Evolutionary conservation across 768 basidiomycete genomes (phyloP).

Genomic region (Auricularia sp.): DNA sequence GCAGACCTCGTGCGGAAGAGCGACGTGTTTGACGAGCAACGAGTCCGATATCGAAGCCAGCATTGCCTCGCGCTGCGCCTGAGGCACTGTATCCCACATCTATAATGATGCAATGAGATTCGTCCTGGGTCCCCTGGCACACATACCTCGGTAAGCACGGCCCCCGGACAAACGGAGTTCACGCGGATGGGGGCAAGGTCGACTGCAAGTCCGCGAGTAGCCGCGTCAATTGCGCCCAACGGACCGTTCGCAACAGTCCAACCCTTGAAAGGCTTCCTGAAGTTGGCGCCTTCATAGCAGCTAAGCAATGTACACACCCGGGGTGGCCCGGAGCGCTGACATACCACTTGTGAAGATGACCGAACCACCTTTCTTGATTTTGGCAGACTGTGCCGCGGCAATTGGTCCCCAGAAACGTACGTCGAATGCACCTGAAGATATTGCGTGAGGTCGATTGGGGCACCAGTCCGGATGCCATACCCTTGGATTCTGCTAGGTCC

Average conservation of each 20-base stretch:
- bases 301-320: too few relatives aligned
- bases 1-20: conserved; percentile 3
- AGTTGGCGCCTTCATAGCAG: too few relatives aligned
- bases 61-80: neutral
- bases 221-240: conserved; percentile 7
- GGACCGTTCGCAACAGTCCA: neutral
- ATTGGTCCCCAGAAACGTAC: conserved; percentile 7
- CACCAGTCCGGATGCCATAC: neutral
- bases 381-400: conserved; percentile 3
- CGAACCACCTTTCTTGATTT: conserved; percentile 1
- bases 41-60: neutral
- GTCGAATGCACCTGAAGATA: conserved; percentile 1
- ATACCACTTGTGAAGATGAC: conserved; percentile 3
- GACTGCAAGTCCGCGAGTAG: conserved; percentile 9
- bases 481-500: neutral
- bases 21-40: conserved; percentile 6
- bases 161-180: conserved; percentile 8
- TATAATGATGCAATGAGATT: neutral
- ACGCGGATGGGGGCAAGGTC: conserved; percentile 11
- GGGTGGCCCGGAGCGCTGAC: too few relatives aligned
- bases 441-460: neutral
- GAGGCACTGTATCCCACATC: conserved; percentile 4
- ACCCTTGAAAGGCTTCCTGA: conserved; percentile 1
- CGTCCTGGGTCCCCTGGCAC: neutral
- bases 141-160: conserved; percentile 5